These are phyloP conservation scores for Carpinus viminea DNA, from an alignment of 306 rosid genomes.

Conservation along the genomic window DNA sequence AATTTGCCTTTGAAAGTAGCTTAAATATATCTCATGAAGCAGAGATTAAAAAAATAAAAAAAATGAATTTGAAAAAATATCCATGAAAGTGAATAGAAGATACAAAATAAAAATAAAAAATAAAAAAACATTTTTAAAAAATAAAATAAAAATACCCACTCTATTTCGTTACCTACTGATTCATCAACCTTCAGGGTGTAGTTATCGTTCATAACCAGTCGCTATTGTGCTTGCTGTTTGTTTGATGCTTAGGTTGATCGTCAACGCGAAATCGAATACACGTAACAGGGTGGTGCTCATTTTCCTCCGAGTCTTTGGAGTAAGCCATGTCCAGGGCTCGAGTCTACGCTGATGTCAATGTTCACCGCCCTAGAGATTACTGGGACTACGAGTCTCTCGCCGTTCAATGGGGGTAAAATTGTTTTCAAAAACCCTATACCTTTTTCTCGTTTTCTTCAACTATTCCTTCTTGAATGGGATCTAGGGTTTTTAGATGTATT, in stretches of 20 bases:
- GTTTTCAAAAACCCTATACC: neutral
- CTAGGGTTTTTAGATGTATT: neutral
- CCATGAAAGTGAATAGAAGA: too few species aligned
- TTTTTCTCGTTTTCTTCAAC: neutral
- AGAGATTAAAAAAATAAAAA: too few species aligned
- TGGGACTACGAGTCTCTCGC: constrained; percentile 52
- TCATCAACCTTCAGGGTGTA: neutral
- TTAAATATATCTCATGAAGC: too few species aligned
- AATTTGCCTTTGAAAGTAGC: too few species aligned
- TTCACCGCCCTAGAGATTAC: constrained; percentile 54
- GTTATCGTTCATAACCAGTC: neutral
- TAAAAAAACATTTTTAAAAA: too few species aligned
- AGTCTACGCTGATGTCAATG: constrained; percentile 47
- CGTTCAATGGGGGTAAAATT: constrained; percentile 49
- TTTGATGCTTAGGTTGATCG: neutral
- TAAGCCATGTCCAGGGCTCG: constrained; percentile 50
- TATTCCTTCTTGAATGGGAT: neutral
- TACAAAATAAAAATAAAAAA: too few species aligned
- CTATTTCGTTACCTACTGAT: too few species aligned
- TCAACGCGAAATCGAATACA: neutral
- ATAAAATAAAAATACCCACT: too few species aligned
- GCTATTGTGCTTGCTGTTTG: neutral
- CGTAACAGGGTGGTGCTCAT: neutral
- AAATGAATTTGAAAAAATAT: too few species aligned
- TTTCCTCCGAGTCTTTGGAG: neutral